These are phyloP conservation scores for Eucalyptus guilfoylei DNA, from an alignment of 345 rosid species.

Conservation along the genomic window DNA sequence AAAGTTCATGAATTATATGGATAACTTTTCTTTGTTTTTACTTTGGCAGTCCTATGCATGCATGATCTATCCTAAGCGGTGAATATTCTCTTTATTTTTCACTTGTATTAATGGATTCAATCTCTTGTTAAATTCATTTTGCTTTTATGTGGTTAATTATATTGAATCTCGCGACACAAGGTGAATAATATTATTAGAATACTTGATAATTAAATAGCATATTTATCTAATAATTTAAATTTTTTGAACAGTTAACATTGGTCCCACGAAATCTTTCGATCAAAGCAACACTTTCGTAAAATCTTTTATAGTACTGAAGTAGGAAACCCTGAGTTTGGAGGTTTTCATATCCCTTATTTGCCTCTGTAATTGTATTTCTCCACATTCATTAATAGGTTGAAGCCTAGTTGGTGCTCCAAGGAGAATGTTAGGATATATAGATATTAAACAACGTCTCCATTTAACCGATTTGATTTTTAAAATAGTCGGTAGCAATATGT, in stretches of 20 bases:
- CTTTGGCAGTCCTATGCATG: background rate
- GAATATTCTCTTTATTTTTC: background rate
- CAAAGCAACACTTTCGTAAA: fast-evolving
- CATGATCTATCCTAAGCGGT: background rate
- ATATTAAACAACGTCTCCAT: background rate
- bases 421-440: background rate
- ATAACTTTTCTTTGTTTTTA: background rate
- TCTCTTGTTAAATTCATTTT: background rate
- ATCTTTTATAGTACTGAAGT: background rate
- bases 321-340: background rate
- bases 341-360: background rate
- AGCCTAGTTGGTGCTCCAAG: background rate
- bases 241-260: background rate
- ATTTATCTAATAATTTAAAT: background rate
- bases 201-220: background rate
- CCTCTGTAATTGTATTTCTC: background rate
- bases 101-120: background rate
- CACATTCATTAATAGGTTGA: background rate
- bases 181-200: background rate
- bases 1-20: background rate
- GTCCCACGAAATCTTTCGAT: background rate
- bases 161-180: background rate
- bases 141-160: background rate
- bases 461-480: too few relatives aligned
- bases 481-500: too few relatives aligned